Base-by-base conservation (phyloP, 345 rosid genomes). In the Stellera chamaejasme region DNA sequence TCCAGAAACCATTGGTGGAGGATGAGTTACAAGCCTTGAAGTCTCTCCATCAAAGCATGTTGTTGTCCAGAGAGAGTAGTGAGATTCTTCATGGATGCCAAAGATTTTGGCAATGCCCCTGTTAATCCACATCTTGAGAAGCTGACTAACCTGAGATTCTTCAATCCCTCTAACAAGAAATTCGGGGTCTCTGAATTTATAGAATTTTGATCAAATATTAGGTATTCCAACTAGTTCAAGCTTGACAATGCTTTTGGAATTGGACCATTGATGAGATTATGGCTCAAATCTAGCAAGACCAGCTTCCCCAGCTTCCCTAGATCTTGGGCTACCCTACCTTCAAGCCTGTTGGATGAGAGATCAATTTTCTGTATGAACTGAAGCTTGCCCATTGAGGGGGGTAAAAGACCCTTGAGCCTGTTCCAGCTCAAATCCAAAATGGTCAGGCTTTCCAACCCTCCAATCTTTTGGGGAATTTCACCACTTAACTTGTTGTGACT, bases 401-500 rank as follows among this genome's bases (percentile, higher is more conserved):
- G 80, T 43, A 78, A 28, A 11, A 44, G 43, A 6, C 80, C 80
- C 62, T 63, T 51, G 44, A 78, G 61, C 5, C 12, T 45, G 57
- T 78, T 78, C 51, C 65, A 67, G 65, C 80, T 75, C 6, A 75
- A 44, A 32, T 75, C 80, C 75, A 78, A 56, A 54, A 78, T 75
- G 43, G 55, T 50, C 56, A 78, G 55, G 27, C 65, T 67, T 62
- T 51, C 62, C 2, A 78, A 23, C 8, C 59, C 67, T 3, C 70
- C 80, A 67, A 78, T 56, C 47, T 60, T 62, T 51, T 64, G 55
- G 26, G 83, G 78, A 42, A 78, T 67, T 67, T 72, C 65, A 54
- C 83, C 80, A 23, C 54, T 67, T 9, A 78, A 19, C 13, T 72
- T 67, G 73, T 72, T 78, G 66, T 72, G 63, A 52, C 83, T 72